A percentile compares a stretch with the other conserved stretches of the same genome.
phyloP scores from a whole-genome alignment of 768 basidiomycete species.

The Myochromella boudieri region DNA sequence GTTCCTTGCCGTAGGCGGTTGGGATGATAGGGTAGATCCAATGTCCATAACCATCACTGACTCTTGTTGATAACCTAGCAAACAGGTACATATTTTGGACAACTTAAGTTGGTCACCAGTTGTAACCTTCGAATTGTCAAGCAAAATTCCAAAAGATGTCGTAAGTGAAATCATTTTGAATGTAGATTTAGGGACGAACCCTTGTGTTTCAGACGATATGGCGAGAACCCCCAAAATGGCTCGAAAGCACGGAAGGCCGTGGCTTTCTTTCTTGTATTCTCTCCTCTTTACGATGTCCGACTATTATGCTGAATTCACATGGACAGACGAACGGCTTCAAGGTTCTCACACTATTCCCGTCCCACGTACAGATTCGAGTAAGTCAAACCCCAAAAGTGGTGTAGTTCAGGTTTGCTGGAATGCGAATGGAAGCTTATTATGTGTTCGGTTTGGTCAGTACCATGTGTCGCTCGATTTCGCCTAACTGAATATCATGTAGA shows the following conservation, averaged over 20 bases:
- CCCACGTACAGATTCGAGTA: conserved; percentile 55
- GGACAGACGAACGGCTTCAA: conserved; percentile 69
- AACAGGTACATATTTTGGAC: conserved; percentile 74
- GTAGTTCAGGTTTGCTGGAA: conserved; percentile 81
- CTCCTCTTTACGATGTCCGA: conserved; percentile 14
- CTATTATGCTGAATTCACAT: neutral
- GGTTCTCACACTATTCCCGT: conserved; percentile 54
- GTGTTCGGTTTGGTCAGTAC: conserved; percentile 68
- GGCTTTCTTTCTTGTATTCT: conserved; percentile 84
- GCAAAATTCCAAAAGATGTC: conserved; percentile 52
- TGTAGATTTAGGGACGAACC: neutral
- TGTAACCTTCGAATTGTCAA: conserved; percentile 59
- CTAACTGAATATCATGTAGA: conserved; percentile 38
- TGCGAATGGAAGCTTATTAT: conserved; percentile 66
- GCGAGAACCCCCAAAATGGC: conserved; percentile 86
- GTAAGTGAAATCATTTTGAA: conserved; percentile 38
- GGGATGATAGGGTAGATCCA: conserved; percentile 77
- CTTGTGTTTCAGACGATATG: conserved; percentile 60
- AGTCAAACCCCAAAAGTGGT: conserved; percentile 66
- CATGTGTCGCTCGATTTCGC: neutral
- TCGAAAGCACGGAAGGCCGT: conserved; percentile 77
- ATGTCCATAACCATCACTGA: neutral
- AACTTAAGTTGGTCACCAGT: conserved; percentile 73
- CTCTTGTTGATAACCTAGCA: conserved; percentile 7
- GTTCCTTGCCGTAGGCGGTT: conserved; percentile 82